Conservation (phyloP, 805 yeast genomes). For the Kodamaea neixiangensis region DNA sequence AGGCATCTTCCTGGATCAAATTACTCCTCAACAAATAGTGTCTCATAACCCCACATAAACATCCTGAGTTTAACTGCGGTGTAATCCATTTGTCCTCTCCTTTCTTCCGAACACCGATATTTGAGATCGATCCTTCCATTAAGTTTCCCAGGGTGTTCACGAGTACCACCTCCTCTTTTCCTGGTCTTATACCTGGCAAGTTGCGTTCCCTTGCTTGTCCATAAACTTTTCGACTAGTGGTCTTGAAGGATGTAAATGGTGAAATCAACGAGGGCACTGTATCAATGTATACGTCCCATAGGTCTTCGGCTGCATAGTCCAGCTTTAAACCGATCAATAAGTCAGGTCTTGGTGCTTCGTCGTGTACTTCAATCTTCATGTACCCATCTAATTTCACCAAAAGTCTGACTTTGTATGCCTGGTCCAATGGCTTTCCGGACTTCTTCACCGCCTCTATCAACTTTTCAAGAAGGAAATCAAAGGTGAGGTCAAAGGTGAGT, state of each 20-base stretch:
- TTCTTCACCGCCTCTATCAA: conserved; percentile 28
- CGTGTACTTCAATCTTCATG: conserved; percentile 34
- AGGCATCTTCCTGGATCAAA: conserved; percentile 52
- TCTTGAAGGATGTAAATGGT: conserved; percentile 85
- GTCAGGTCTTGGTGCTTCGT: conserved; percentile 24
- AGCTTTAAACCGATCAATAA: conserved; percentile 31
- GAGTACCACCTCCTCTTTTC: conserved; percentile 69
- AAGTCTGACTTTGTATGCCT: conserved; percentile 36
- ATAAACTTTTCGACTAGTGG: conserved; percentile 71
- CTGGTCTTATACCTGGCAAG: conserved; percentile 39
- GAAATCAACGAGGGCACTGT: conserved; percentile 52
- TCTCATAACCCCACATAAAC: conserved; percentile 82
- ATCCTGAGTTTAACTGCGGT: conserved; percentile 76
- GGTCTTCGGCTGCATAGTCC: not conserved
- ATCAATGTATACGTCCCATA: conserved; percentile 69
- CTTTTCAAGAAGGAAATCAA: conserved; percentile 39
- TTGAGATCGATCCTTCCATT: conserved; percentile 82
- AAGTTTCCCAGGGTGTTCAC: conserved; percentile 56
- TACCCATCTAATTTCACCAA: conserved; percentile 31
- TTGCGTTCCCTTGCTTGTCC: conserved; percentile 57
- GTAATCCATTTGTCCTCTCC: conserved; percentile 65
- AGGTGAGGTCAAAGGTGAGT: conserved; percentile 46
- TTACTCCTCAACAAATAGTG: conserved; percentile 59
- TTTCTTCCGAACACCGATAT: conserved; percentile 62
- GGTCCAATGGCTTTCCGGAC: conserved; percentile 21